Evolutionary conservation across 2,329 filamentous ascomycete genomes (phyloP).

Genomic region (Aspergillus sp.): DNA sequence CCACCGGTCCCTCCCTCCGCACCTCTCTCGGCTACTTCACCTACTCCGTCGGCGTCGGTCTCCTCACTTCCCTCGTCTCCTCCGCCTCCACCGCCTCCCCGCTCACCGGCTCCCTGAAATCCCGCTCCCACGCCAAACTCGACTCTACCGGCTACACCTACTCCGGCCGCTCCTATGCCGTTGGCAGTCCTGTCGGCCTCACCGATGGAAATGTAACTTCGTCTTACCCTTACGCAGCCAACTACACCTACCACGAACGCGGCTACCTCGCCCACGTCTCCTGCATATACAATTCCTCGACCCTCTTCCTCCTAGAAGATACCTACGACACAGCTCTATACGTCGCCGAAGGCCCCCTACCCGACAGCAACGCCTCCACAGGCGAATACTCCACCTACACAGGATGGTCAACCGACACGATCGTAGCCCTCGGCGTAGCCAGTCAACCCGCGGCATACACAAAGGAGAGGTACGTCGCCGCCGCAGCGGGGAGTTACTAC

Average conservation of each 20-base stretch:
- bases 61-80: background rate
- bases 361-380: background rate
- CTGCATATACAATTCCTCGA: background rate
- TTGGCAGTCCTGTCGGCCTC: background rate
- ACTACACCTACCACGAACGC: background rate
- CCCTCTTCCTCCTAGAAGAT: background rate
- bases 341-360: background rate
- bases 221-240: background rate
- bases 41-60: background rate
- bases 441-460: background rate
- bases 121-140: constrained; percentile 6
- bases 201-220: background rate
- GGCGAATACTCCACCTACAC: background rate
- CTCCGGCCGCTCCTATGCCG: background rate
- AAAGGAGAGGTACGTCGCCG: background rate
- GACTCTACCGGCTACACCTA: constrained; percentile 6
- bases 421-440: background rate
- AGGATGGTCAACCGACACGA: background rate
- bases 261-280: background rate
- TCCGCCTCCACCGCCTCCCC: constrained; percentile 2
- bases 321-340: background rate
- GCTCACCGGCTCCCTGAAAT: background rate
- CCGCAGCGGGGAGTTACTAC: background rate
- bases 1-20: background rate
- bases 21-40: background rate